phyloP scores from a whole-genome alignment of 1,284 basidiomycete species.

The Leccinum subfulvum region DNA sequence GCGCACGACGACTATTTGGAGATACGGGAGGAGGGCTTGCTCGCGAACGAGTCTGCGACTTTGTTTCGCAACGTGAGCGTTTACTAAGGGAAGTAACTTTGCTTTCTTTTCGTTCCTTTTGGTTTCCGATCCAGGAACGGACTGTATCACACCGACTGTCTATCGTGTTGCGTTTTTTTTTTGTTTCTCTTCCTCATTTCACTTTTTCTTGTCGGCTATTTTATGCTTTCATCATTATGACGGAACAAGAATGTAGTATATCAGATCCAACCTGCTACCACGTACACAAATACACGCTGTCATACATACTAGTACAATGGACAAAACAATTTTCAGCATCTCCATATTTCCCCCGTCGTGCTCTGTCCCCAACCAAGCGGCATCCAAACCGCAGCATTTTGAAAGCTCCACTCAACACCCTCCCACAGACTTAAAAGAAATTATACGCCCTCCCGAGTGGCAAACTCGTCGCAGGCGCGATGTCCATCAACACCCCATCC shows the following conservation, averaged over 20 bases:
- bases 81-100: conserved; percentile 7
- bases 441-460: conserved; percentile 75
- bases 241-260: conserved; percentile 16
- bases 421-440: conserved; percentile 51
- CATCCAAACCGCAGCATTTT: not conserved
- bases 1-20: conserved; percentile 14
- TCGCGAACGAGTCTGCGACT: conserved; percentile 17
- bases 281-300: conserved; percentile 2
- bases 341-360: not conserved
- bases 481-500: conserved; percentile 75
- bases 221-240: conserved; percentile 23
- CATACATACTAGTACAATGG: conserved; percentile 9
- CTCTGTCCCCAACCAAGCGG: not conserved
- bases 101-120: not conserved
- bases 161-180: not conserved
- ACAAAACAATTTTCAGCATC: not conserved
- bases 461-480: conserved; percentile 71
- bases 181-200: not conserved
- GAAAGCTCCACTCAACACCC: not conserved
- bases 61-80: conserved; percentile 26
- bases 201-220: conserved; percentile 13
- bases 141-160: conserved; percentile 10
- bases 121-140: not conserved
- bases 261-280: conserved; percentile 3
- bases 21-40: conserved; percentile 17